These are phyloP conservation scores for Haemoproteus tartakovskyi DNA, from an alignment of 169 alveolate species.

Conservation along the genomic window DNA sequence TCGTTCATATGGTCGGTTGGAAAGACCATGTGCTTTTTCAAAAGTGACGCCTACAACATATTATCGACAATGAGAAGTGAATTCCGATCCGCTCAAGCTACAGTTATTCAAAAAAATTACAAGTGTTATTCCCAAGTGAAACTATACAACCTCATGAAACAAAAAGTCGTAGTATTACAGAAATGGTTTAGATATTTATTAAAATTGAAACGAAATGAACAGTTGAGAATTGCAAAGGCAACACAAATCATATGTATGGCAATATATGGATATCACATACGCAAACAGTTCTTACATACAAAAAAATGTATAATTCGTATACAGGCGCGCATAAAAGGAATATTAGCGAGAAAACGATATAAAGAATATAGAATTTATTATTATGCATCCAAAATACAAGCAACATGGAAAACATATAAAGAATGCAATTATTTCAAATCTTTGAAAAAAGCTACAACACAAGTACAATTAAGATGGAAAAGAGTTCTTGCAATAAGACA, in stretches of 20 bases:
- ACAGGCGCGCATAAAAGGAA: slow-evolving; percentile 22
- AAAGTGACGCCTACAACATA: slow-evolving; percentile 70
- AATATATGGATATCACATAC: slow-evolving; percentile 8
- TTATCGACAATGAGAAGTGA: slow-evolving; percentile 69
- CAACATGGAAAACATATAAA: slow-evolving; percentile 71
- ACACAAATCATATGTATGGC: slow-evolving; percentile 4
- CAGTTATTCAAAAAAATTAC: slow-evolving; percentile 67
- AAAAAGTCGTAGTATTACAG: slow-evolving; percentile 67
- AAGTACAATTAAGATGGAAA: slow-evolving; percentile 79
- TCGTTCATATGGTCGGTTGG: slow-evolving; percentile 49
- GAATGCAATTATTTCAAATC: slow-evolving; percentile 63
- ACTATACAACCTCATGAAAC: slow-evolving; percentile 33
- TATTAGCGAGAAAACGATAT: slow-evolving; percentile 1
- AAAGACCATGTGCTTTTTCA: slow-evolving; percentile 30
- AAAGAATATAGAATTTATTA: slow-evolving; percentile 47
- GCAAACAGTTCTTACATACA: slow-evolving; percentile 9
- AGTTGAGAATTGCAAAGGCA: neutral
- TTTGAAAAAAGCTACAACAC: slow-evolving; percentile 66
- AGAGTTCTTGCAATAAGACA: slow-evolving; percentile 78
- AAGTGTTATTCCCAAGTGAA: slow-evolving; percentile 61
- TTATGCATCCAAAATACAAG: slow-evolving; percentile 78
- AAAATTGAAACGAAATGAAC: slow-evolving; percentile 23
- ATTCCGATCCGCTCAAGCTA: slow-evolving; percentile 65
- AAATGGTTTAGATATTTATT: slow-evolving; percentile 69
- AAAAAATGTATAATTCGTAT: slow-evolving; percentile 16